A percentile compares a stretch with the other conserved stretches of the same genome.
Conservation (phyloP, 148 eudicot genomes). For the Polygonum aviculare region DNA sequence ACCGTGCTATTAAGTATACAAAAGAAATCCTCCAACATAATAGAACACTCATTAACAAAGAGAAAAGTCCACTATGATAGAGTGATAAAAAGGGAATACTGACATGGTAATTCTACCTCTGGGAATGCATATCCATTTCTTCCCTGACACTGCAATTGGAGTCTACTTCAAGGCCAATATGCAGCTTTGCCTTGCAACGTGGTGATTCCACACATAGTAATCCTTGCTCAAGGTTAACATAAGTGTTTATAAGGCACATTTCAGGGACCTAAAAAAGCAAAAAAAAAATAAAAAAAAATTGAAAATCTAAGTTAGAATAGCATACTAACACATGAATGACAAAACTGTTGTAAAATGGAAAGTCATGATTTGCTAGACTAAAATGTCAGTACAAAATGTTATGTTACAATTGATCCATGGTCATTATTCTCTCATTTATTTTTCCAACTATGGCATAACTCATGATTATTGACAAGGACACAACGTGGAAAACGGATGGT, state of each 20-base stretch:
- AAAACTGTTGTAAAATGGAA: background rate
- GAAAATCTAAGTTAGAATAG: background rate
- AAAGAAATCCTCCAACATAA: background rate
- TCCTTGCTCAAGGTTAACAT: slow-evolving; percentile 56
- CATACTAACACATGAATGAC: background rate
- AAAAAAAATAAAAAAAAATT: slow-evolving; percentile 3
- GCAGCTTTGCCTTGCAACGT: slow-evolving; percentile 60
- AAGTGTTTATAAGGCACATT: slow-evolving; percentile 66
- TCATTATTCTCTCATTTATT: background rate
- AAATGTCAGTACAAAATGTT: background rate
- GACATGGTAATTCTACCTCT: slow-evolving; percentile 38
- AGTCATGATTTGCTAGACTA: background rate
- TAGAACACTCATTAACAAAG: background rate
- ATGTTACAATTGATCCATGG: background rate
- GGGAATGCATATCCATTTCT: slow-evolving; percentile 49
- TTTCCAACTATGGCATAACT: background rate
- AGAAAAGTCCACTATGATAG: background rate
- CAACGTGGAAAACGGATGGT: background rate
- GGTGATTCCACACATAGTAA: slow-evolving; percentile 62
- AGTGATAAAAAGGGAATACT: background rate
- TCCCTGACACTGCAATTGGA: slow-evolving; percentile 25
- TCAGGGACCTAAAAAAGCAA: slow-evolving; percentile 61
- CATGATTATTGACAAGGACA: background rate
- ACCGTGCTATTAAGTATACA: background rate
- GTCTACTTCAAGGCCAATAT: slow-evolving; percentile 43